Percentiles rank a stretch among this genome's conserved stretches.
Evolutionary conservation across 495 filamentous ascomycete species (phyloP).

Genomic region (Cenococcum geophilum): DNA sequence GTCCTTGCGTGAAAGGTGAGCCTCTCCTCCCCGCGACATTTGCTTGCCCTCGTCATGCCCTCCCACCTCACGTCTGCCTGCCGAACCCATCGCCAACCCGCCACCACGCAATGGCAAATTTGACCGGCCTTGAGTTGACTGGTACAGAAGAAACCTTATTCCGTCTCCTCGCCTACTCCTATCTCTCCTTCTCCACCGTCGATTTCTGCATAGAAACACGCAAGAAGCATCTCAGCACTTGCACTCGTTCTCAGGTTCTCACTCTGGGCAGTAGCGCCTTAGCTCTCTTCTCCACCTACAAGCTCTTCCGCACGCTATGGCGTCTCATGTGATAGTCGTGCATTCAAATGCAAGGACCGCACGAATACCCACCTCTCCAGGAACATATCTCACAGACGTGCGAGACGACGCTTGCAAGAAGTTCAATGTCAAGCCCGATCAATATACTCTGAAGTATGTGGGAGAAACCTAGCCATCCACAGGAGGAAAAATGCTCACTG

Average conservation of each 20-base stretch:
- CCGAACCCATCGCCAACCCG: neutral
- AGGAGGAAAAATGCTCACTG: too few species aligned
- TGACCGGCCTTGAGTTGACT: slow-evolving; percentile 14
- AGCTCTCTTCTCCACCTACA: slow-evolving; percentile 7
- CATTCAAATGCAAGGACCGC: slow-evolving; percentile 65
- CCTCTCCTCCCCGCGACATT: neutral
- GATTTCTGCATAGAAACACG: slow-evolving; percentile 8
- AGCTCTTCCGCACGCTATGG: slow-evolving; percentile 50
- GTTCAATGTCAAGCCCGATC: slow-evolving; percentile 61
- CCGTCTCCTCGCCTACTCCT: slow-evolving; percentile 6
- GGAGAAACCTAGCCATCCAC: too few species aligned
- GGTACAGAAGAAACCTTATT: slow-evolving; percentile 19
- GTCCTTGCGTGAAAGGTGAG: neutral
- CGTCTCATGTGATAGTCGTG: slow-evolving; percentile 82
- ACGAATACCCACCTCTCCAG: slow-evolving; percentile 76
- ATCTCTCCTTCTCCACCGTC: slow-evolving; percentile 7
- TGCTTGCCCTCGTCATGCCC: too few species aligned
- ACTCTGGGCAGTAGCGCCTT: slow-evolving; percentile 11
- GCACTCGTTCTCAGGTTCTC: slow-evolving; percentile 11
- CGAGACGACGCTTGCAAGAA: slow-evolving; percentile 80
- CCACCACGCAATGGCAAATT: slow-evolving; percentile 22
- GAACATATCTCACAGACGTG: slow-evolving; percentile 73
- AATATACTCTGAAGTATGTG: slow-evolving; percentile 75
- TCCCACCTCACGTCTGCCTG: too few species aligned
- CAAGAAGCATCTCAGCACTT: slow-evolving; percentile 8